Evolutionary conservation across 2,329 filamentous ascomycete genomes (phyloP), one percentile per base, ranked within the genome.

Genomic region (Didymella pomorum): DNA sequence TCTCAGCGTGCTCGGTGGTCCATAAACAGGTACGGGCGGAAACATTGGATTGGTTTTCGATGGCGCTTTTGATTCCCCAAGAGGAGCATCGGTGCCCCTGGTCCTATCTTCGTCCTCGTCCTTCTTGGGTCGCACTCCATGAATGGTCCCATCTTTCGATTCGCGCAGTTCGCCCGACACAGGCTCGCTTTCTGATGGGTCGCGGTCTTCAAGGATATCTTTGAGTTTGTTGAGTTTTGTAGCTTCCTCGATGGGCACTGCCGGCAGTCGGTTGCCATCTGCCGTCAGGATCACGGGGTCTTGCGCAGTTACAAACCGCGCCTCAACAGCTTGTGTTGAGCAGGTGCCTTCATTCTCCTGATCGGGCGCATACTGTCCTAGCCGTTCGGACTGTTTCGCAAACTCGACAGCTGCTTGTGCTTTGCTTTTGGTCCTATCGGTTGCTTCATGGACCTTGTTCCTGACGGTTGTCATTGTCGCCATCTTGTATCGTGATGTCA

Each of bases 21-120:
- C 91, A 68, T 96, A 97, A 0, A 92, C 80, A 0, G 93, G 93
- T 9, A 97, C 77, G 2, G 92, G 91, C 6, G 93, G 93, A 65
- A 97, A 97, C 5, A 96, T 79, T 3, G 91, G 90, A 65, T 93
- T 89, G 2, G 91, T 93, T 63, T 86, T 84, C 8, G 87, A 87
- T 1, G 87, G 86, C 0, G 89, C 88, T 26, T 80, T 71, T 16
- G 77, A 78, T 58, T 77, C 71, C 25, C 73, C 76, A 52, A 84
- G 64, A 10, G 81, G 74, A 0, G 76, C 82, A 31, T 81, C 79
- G 16, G 57, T 60, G 3, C 52, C 47, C 2, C 37, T 43, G 37
- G 33, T 44, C 4, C 82, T 79, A 53, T 80, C 82, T 73, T 70
- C 76, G 53, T 80, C 61, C 20, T 77, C 62, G 20, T 61, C 45